Evolutionary conservation across 2,329 filamentous ascomycete genomes (phyloP).

Genomic region (Pestalotiopsis sp.): DNA sequence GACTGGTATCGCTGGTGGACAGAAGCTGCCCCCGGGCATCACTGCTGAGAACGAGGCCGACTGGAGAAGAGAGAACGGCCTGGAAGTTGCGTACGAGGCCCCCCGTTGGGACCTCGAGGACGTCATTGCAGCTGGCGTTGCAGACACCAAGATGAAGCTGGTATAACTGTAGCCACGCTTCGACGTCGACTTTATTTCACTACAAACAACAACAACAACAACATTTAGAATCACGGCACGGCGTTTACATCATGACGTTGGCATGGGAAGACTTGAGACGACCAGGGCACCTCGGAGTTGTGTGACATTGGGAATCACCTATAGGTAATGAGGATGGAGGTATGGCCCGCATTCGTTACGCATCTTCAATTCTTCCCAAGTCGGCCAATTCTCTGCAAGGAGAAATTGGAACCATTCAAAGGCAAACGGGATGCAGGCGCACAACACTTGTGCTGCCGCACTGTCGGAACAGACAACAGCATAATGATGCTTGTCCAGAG

Average conservation of each 20-base stretch:
- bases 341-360: constrained; percentile 15
- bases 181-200: neutral
- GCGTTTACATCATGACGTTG: constrained; percentile 22
- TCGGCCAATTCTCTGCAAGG: constrained; percentile 9
- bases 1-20: constrained; percentile 90
- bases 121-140: constrained; percentile 72
- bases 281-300: constrained; percentile 33
- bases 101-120: constrained; percentile 87
- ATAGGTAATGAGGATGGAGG: constrained; percentile 21
- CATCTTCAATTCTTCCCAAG: constrained; percentile 16
- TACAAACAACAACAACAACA: neutral
- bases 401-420: neutral
- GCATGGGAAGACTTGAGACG: constrained; percentile 20
- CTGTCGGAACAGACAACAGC: constrained; percentile 7
- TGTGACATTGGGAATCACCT: constrained; percentile 19
- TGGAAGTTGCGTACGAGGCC: constrained; percentile 73
- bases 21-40: constrained; percentile 73
- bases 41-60: constrained; percentile 72
- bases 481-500: constrained; percentile 3
- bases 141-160: constrained; percentile 74
- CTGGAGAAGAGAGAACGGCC: constrained; percentile 60
- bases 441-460: neutral
- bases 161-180: constrained; percentile 46
- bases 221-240: constrained; percentile 22
- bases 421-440: constrained; percentile 3